Evolutionary conservation across 2,329 filamentous ascomycete species (phyloP), one percentile per base, ranked within the genome.

Genomic region (Fusarium sp.): DNA sequence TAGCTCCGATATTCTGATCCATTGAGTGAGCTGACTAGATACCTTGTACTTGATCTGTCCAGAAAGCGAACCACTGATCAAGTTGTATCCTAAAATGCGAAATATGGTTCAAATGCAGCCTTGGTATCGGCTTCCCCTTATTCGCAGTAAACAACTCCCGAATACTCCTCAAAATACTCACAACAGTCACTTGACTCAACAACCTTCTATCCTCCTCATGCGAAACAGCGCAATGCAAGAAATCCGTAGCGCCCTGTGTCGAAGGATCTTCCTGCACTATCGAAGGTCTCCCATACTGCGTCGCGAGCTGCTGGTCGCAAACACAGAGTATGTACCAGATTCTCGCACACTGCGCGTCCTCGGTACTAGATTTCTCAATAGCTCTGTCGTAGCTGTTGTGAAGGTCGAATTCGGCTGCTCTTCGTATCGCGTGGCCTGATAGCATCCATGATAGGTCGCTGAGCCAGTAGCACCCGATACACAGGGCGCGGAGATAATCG

Each of bases 271-370:
- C 88, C 24, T 87, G 86, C 9, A 90, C 87, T 17, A 90, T 85
- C 0, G 88, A 86, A 3, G 87, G 87, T 10, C 89, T 83, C 6
- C 88, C 88, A 62, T 91, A 90, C 1, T 90, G 82, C 22, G 90
- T 90, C n/a, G 88, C 89, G 1, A 90, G 85, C 73, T 90, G 89
- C 67, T 90, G 88, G 54, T 90, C 89, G 73, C 88, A 90, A 9
- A 90, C 86, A 69, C 90, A 90, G 3, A 89, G 81, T 44, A 89
- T 77, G 74, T 90, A 91, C 89, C 89, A 91, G 10, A 91, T 80
- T 28, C 90, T 84, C 13, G 89, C 84, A 38, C 86, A 85, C 62
- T 90, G 87, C 68, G 83, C 82, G 3, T 84, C 83, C 28, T 72
- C 70, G 1, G 55, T n/a, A 12, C 68, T 72, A 2, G 83, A 83